A percentile compares a stretch with the other conserved stretches of the same genome.
These are phyloP conservation scores for Telfairia occidentalis DNA, from an alignment of 331 rosid species.

Conservation along the genomic window DNA sequence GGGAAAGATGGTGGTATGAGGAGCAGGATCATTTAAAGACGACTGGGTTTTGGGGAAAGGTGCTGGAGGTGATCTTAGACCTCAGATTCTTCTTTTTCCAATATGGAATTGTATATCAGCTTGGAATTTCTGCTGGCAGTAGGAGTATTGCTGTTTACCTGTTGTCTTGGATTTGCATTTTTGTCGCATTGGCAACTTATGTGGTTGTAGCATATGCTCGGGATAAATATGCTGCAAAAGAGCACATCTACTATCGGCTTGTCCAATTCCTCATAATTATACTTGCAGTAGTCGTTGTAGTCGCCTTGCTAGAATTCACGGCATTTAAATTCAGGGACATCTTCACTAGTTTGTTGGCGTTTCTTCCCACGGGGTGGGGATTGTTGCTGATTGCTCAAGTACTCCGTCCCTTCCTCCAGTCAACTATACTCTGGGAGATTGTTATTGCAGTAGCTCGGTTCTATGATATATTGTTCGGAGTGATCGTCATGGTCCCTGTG, in stretches of 20 bases:
- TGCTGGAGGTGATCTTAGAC: conserved; percentile 61
- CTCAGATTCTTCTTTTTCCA: conserved; percentile 77
- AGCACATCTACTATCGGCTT: conserved; percentile 68
- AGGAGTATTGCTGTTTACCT: conserved; percentile 57
- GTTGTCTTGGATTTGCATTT: conserved; percentile 64
- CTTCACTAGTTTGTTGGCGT: conserved; percentile 71
- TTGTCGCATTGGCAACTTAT: conserved; percentile 42
- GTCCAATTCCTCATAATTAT: conserved; percentile 54
- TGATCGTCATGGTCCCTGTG: conserved; percentile 62
- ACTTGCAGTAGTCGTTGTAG: conserved; percentile 36
- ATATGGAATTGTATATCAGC: conserved; percentile 65
- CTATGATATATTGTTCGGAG: conserved; percentile 71
- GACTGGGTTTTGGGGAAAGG: conserved; percentile 71
- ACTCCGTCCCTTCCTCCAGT: conserved; percentile 41
- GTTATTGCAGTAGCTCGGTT: conserved; percentile 61
- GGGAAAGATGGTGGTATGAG: conserved; percentile 98
- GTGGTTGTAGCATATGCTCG: conserved; percentile 50
- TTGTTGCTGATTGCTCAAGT: conserved; percentile 70
- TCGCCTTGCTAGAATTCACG: conserved; percentile 58
- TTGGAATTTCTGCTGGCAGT: conserved; percentile 56
- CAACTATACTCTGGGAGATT: conserved; percentile 38
- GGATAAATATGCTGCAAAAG: conserved; percentile 40
- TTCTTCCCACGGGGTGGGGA: conserved; percentile 92
- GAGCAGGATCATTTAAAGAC: conserved; percentile 73
- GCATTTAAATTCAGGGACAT: conserved; percentile 40